Conservation (phyloP, 2,329 filamentous ascomycete species). For the Aspergillus felis region DNA sequence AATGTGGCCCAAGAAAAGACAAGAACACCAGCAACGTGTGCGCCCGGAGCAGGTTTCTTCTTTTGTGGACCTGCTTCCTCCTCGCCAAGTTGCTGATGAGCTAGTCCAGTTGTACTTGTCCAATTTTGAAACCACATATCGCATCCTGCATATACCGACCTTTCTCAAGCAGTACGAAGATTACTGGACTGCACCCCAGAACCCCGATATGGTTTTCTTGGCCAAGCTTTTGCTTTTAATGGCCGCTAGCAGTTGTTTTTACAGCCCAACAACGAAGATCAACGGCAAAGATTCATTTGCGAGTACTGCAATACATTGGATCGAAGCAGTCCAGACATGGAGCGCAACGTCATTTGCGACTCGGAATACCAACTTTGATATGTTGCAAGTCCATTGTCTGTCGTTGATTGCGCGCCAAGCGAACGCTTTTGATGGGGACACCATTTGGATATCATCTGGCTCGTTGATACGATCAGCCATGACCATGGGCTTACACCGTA, state of each 20-base stretch:
- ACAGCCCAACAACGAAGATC: constrained; percentile 15
- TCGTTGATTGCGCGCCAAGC: constrained; percentile 32
- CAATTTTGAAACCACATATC: constrained; percentile 54
- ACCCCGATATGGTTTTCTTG: constrained; percentile 46
- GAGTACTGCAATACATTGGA: constrained; percentile 44
- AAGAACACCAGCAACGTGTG: constrained; percentile 27
- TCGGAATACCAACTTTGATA: constrained; percentile 25
- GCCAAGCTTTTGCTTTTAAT: constrained; percentile 37
- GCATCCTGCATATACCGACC: constrained; percentile 56
- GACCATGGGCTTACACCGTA: constrained; percentile 41
- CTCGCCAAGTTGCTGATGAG: constrained; percentile 43
- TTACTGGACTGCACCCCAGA: constrained; percentile 47
- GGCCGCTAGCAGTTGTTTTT: constrained; percentile 45
- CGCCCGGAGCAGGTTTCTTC: constrained; percentile 27
- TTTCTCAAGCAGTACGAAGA: constrained; percentile 55
- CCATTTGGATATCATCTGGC: constrained; percentile 36
- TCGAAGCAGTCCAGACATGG: constrained; percentile 34
- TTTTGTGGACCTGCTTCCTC: constrained; percentile 43
- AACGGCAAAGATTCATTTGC: constrained; percentile 40
- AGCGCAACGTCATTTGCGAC: constrained; percentile 30
- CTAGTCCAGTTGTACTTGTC: constrained; percentile 54
- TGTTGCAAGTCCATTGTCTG: constrained; percentile 32
- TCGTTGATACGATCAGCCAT: constrained; percentile 40
- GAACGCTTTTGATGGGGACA: constrained; percentile 27
- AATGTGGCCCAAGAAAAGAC: constrained; percentile 24